phyloP scores from a whole-genome alignment of 225 moss, liverwort and hornwort genomes.

The Bryum argenteum region DNA sequence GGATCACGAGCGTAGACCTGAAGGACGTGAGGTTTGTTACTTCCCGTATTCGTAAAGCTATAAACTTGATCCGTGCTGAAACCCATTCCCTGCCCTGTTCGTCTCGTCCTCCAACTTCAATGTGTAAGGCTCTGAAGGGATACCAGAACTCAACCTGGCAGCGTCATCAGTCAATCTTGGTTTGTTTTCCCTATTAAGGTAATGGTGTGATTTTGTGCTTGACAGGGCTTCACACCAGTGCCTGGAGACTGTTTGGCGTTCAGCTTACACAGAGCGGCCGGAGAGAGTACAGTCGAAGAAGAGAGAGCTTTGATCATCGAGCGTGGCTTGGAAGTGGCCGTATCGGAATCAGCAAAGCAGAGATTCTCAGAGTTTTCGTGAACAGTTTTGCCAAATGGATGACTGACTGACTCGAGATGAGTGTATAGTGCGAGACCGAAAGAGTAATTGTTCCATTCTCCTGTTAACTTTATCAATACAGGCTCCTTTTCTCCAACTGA shows the following conservation, averaged over 20 bases:
- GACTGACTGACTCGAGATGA: slow-evolving; percentile 32
- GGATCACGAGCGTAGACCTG: slow-evolving; percentile 79
- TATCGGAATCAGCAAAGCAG: slow-evolving; percentile 68
- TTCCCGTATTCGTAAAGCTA: neutral
- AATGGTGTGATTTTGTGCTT: slow-evolving; percentile 3
- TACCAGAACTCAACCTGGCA: too few species aligned
- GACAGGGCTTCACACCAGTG: slow-evolving; percentile 76
- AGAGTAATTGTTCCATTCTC: slow-evolving; percentile 13
- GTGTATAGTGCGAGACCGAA: slow-evolving; percentile 40
- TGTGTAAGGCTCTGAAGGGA: too few species aligned
- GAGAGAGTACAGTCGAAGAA: slow-evolving; percentile 55
- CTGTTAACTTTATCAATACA: slow-evolving; percentile 23
- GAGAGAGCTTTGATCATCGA: slow-evolving; percentile 49
- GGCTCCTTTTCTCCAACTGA: neutral
- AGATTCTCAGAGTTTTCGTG: slow-evolving; percentile 54
- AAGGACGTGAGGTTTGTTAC: slow-evolving; percentile 62
- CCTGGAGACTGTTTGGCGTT: slow-evolving; percentile 89
- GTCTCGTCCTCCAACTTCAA: neutral
- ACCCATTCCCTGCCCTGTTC: neutral
- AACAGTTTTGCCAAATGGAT: slow-evolving; percentile 14
- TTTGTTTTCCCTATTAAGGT: too few species aligned
- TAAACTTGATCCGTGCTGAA: neutral
- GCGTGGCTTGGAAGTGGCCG: slow-evolving; percentile 61
- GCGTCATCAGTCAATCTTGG: too few species aligned
- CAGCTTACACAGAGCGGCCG: slow-evolving; percentile 68